Evolutionary conservation across 768 basidiomycete species (phyloP).

Genomic region (Lepiota brunneoincarnata): DNA sequence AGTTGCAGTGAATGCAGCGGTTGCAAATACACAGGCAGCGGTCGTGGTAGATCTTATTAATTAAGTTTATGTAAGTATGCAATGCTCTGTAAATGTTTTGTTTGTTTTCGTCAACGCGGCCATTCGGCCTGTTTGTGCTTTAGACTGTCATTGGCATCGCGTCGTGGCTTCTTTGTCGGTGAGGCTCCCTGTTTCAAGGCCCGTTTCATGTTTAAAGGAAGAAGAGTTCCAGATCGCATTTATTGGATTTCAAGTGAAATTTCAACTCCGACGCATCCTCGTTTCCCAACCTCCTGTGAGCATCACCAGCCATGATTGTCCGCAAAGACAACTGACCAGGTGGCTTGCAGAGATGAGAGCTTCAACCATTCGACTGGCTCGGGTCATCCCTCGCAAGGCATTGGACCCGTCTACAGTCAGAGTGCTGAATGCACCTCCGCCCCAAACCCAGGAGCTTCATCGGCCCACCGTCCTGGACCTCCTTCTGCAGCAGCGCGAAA

Average conservation of each 20-base stretch:
- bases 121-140: conserved; percentile 29
- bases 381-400: conserved; percentile 32
- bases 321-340: no score
- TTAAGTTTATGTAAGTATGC: conserved; percentile 4
- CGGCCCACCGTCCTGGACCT: conserved; percentile 33
- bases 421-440: conserved; percentile 30
- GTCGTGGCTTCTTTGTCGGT: conserved; percentile 2
- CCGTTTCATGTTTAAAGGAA: not conserved
- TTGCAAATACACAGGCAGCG: conserved; percentile 24
- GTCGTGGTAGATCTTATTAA: conserved; percentile 44
- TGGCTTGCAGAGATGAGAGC: conserved; percentile 29
- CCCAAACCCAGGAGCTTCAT: conserved; percentile 32
- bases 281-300: not conserved
- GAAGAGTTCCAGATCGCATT: no score
- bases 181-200: not conserved
- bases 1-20: conserved; percentile 47
- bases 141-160: not conserved
- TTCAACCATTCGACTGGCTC: conserved; percentile 31
- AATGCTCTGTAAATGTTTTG: no score
- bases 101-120: no score
- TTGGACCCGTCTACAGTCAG: conserved; percentile 26
- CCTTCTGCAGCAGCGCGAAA: conserved; percentile 31
- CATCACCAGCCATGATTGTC: no score
- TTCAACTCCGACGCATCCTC: conserved; percentile 6
- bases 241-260: conserved; percentile 3